These are phyloP conservation scores for Pseudocercospora fuligena DNA, from an alignment of 2,329 filamentous ascomycete species.

Conservation along the genomic window DNA sequence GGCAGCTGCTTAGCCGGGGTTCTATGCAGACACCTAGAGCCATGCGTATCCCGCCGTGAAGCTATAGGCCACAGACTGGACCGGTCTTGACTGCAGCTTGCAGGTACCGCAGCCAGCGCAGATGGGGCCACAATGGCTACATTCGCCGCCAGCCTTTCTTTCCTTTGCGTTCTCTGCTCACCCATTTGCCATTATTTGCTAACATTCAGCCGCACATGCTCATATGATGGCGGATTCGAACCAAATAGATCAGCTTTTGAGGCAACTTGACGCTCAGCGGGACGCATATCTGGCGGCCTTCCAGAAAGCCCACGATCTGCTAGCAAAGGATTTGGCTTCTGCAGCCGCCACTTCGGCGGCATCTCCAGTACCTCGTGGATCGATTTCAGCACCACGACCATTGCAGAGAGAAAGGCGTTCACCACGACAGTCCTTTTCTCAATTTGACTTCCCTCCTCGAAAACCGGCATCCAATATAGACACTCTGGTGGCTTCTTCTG, in stretches of 20 bases:
- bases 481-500: slow-evolving; percentile 27
- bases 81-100: not conserved
- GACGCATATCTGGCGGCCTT: slow-evolving; percentile 31
- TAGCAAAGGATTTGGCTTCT: slow-evolving; percentile 22
- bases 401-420: slow-evolving; percentile 15
- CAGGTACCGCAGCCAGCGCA: not conserved
- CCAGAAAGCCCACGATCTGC: slow-evolving; percentile 26
- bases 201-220: not conserved
- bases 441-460: not conserved
- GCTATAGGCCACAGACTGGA: not conserved
- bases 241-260: slow-evolving; percentile 19
- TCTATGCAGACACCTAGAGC: not conserved
- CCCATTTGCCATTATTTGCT: not conserved
- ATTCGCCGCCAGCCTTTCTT: not conserved
- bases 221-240: not conserved
- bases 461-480: slow-evolving; percentile 23
- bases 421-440: slow-evolving; percentile 18
- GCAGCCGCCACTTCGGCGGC: slow-evolving; percentile 4
- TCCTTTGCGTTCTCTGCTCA: not conserved
- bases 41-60: not conserved
- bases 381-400: slow-evolving; percentile 1
- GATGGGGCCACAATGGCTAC: not conserved
- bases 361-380: not conserved
- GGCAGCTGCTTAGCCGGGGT: not conserved
- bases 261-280: slow-evolving; percentile 29